A percentile compares a stretch with the other conserved stretches of the same genome.
phyloP scores from a whole-genome alignment of 352 stramenopile genomes.

The Phytophthora europaea region DNA sequence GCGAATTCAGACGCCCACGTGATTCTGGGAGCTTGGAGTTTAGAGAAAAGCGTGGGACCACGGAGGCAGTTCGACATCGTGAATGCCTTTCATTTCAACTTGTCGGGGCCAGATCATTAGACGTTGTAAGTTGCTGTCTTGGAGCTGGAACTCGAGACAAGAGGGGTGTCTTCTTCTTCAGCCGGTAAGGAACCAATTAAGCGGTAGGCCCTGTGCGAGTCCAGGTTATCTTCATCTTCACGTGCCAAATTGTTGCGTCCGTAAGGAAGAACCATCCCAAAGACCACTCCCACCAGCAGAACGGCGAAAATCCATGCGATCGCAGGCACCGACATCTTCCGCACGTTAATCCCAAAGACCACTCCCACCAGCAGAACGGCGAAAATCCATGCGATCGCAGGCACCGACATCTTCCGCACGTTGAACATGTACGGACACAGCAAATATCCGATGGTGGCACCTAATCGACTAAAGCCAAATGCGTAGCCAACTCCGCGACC shows the following conservation, averaged over 20 bases:
- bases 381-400: conserved; percentile 31
- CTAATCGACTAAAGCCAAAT: conserved; percentile 31
- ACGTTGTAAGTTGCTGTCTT: neutral
- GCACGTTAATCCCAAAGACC: conserved; percentile 22
- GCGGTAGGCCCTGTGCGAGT: neutral
- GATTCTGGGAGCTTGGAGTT: neutral
- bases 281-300: conserved; percentile 10
- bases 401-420: conserved; percentile 31
- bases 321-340: conserved; percentile 24
- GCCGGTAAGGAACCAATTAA: neutral
- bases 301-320: conserved; percentile 33
- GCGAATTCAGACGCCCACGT: conserved; percentile 3
- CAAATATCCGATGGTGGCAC: conserved; percentile 15
- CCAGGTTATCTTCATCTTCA: neutral
- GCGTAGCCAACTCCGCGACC: conserved; percentile 28
- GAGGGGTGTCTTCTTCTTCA: neutral
- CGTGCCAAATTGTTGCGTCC: neutral
- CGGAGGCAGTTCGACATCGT: neutral
- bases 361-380: conserved; percentile 13
- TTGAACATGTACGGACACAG: conserved; percentile 42
- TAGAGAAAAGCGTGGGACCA: no score
- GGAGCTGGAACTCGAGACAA: neutral
- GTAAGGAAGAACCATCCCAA: conserved; percentile 4
- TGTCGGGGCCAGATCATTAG: neutral
- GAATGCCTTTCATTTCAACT: neutral